Evolutionary conservation across 2,329 filamentous ascomycete species (phyloP).

Genomic region (Colletotrichum caudatum): DNA sequence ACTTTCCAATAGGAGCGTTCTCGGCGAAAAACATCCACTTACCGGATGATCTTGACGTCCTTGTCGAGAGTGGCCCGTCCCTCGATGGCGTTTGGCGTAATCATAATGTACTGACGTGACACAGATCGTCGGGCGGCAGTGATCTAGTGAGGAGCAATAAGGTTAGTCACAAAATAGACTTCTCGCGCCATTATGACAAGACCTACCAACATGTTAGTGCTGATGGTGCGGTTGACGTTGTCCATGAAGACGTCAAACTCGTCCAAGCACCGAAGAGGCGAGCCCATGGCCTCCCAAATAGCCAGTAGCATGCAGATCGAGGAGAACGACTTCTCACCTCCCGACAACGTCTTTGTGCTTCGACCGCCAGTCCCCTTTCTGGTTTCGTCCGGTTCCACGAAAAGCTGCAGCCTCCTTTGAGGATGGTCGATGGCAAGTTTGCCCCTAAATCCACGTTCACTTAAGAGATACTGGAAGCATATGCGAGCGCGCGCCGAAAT

Average conservation of each 20-base stretch:
- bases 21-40: conserved; percentile 45
- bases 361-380: conserved; percentile 77
- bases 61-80: conserved; percentile 66
- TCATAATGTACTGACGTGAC: conserved; percentile 95
- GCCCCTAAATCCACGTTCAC: conserved; percentile 89
- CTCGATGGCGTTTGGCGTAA: conserved; percentile 89
- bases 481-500: conserved; percentile 89
- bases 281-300: conserved; percentile 98
- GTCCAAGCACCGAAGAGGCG: conserved; percentile 92
- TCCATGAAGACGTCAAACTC: conserved; percentile 99
- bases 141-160: conserved; percentile 65
- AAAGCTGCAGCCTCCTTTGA: conserved; percentile 79
- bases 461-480: conserved; percentile 89
- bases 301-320: conserved; percentile 93
- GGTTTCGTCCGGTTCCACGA: conserved; percentile 79
- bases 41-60: conserved; percentile 85
- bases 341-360: conserved; percentile 91
- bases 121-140: conserved; percentile 85
- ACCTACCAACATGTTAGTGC: conserved; percentile 91
- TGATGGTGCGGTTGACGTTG: conserved; percentile 91
- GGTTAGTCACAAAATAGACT: neutral
- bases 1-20: neutral
- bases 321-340: conserved; percentile 97
- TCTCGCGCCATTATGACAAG: neutral
- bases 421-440: conserved; percentile 82